phyloP scores from a whole-genome alignment of 345 rosid genomes.

The Camelina laxa region DNA sequence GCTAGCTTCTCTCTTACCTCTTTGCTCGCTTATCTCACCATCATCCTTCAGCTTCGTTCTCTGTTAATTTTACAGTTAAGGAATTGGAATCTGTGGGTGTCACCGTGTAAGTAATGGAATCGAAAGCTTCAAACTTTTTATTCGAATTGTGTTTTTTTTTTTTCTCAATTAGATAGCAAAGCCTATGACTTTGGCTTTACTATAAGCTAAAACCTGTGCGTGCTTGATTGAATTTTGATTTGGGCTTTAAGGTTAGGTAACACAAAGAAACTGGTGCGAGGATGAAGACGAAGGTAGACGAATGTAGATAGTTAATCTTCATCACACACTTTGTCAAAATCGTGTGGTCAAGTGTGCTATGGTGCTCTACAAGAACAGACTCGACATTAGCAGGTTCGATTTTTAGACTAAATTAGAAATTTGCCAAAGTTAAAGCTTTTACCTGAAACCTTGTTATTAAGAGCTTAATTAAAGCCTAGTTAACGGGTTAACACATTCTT shows the following conservation, averaged over 20 bases:
- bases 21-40: constrained; percentile 21
- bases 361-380: constrained; percentile 96
- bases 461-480: not conserved
- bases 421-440: not conserved
- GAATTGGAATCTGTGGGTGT: not conserved
- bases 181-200: not conserved
- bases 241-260: constrained; percentile 14
- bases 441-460: not conserved
- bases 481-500: not conserved
- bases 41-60: constrained; percentile 26
- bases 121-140: constrained; percentile 25
- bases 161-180: not conserved
- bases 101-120: not conserved
- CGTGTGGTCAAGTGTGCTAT: constrained; percentile 71
- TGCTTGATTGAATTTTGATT: constrained; percentile 18
- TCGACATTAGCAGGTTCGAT: constrained; percentile 90
- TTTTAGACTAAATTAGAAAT: not conserved
- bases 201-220: not conserved
- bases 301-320: constrained; percentile 94
- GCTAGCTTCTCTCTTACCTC: not conserved
- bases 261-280: constrained; percentile 15
- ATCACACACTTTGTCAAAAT: constrained; percentile 77
- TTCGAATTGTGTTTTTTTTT: not conserved
- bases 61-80: not conserved
- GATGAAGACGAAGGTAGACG: constrained; percentile 99